Percentiles rank a stretch among this genome's conserved stretches.
Conservation (phyloP, 495 filamentous ascomycete genomes). For the Penicillium odoratum region DNA sequence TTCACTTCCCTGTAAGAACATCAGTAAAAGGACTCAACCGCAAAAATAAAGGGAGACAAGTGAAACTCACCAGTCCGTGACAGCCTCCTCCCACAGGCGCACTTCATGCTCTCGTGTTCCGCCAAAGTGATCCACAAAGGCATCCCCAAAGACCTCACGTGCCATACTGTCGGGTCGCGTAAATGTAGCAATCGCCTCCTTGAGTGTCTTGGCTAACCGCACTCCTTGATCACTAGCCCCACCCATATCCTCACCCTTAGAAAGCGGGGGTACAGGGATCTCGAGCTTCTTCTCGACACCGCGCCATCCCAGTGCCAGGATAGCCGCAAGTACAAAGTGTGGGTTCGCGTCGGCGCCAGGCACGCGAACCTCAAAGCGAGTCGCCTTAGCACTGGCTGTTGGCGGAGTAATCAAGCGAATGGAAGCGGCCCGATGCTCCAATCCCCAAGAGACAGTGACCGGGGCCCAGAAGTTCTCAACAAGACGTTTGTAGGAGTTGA, state of each 20-base stretch:
- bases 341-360: constrained; percentile 90
- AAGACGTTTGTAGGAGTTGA: constrained; percentile 96
- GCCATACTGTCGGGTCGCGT: constrained; percentile 75
- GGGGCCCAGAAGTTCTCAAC: constrained; percentile 99
- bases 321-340: constrained; percentile 81
- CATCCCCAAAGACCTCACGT: constrained; percentile 87
- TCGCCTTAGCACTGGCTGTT: constrained; percentile 76
- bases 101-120: constrained; percentile 93
- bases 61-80: constrained; percentile 80
- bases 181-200: constrained; percentile 78
- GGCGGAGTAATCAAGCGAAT: constrained; percentile 89
- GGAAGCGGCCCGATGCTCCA: constrained; percentile 91
- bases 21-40: constrained; percentile 14
- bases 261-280: constrained; percentile 78
- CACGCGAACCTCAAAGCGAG: constrained; percentile 88
- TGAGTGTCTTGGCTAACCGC: constrained; percentile 75
- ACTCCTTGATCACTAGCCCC: constrained; percentile 57
- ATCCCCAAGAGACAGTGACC: constrained; percentile 93
- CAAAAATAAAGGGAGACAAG: not conserved
- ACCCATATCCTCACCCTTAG: constrained; percentile 76
- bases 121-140: constrained; percentile 93
- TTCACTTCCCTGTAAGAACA: constrained; percentile 44
- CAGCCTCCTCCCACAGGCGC: constrained; percentile 88
- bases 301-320: constrained; percentile 82
- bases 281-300: constrained; percentile 88